Conservation (phyloP, 805 yeast species). For the Pichia sporocuriosa region DNA sequence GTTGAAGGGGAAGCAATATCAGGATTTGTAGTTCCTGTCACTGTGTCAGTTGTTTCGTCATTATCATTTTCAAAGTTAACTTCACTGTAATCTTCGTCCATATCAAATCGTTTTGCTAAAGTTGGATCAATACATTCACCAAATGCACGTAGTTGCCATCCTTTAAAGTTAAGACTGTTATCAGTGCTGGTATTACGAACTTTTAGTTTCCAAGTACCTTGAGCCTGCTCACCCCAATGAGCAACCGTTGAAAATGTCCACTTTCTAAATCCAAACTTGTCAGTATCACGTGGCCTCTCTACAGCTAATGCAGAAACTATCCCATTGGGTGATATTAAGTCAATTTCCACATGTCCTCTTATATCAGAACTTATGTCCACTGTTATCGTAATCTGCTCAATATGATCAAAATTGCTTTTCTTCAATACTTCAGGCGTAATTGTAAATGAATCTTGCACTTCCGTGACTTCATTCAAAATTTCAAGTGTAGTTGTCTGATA, state of each 20-base stretch:
- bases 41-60: conserved; percentile 11
- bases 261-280: conserved; percentile 52
- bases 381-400: conserved; percentile 84
- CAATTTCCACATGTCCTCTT: conserved; percentile 66
- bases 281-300: conserved; percentile 51
- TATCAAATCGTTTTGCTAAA: conserved; percentile 51
- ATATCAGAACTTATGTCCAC: conserved; percentile 58
- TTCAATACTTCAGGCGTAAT: conserved; percentile 45
- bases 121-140: conserved; percentile 69
- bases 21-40: conserved; percentile 5
- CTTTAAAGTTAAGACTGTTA: conserved; percentile 38
- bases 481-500: conserved; percentile 30
- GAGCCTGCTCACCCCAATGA: conserved; percentile 86
- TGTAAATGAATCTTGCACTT: conserved; percentile 33
- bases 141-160: conserved; percentile 76
- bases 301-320: conserved; percentile 68
- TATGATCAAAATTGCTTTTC: conserved; percentile 52
- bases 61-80: conserved; percentile 23
- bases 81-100: conserved; percentile 41
- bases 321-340: conserved; percentile 70
- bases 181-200: conserved; percentile 42
- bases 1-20: background rate
- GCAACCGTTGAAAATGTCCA: conserved; percentile 99
- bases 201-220: conserved; percentile 76
- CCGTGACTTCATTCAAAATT: conserved; percentile 16